Conservation (phyloP, 2,329 filamentous ascomycete species). For the Arachnopeziza araneosa region DNA sequence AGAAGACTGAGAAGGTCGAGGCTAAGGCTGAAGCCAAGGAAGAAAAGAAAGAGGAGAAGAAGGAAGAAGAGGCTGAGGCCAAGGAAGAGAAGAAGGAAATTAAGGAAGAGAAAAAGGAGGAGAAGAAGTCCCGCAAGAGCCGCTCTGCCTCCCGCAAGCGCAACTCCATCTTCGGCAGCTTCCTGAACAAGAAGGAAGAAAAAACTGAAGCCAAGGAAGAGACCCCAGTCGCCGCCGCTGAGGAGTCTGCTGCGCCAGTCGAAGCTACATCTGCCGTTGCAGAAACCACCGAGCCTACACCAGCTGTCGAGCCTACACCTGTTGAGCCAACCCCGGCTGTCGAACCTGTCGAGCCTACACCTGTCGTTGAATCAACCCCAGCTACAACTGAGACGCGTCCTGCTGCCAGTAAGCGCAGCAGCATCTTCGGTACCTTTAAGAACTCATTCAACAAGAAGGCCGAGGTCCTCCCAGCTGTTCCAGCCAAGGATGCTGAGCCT, state of each 20-base stretch:
- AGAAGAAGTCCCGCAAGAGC: constrained; percentile 55
- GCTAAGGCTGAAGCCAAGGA: constrained; percentile 28
- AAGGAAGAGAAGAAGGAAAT: constrained; percentile 34
- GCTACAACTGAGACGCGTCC: constrained; percentile 26
- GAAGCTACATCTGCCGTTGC: constrained; percentile 20
- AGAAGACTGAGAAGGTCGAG: constrained; percentile 67
- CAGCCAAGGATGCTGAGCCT: constrained; percentile 30
- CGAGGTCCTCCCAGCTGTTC: constrained; percentile 21
- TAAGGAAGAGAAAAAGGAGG: constrained; percentile 37
- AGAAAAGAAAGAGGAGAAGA: constrained; percentile 22
- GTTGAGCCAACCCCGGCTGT: constrained; percentile 23
- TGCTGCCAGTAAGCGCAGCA: constrained; percentile 29
- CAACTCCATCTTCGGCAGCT: constrained; percentile 54
- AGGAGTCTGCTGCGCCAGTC: constrained; percentile 34
- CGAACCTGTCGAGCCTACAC: constrained; percentile 11
- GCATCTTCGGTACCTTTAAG: constrained; percentile 30
- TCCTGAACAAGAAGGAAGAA: constrained; percentile 38
- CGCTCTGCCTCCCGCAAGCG: constrained; percentile 63
- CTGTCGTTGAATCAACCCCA: constrained; percentile 20
- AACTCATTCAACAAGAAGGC: constrained; percentile 29
- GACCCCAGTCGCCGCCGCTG: constrained; percentile 13
- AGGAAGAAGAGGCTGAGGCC: constrained; percentile 28
- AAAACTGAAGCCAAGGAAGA: constrained; percentile 31
- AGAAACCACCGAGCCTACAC: constrained; percentile 22
- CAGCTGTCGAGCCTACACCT: constrained; percentile 27